Percentiles rank a stretch among this genome's conserved stretches.
Evolutionary conservation across 2,329 filamentous ascomycete genomes (phyloP).

Genomic region (Ceratocystis eucalypticola): DNA sequence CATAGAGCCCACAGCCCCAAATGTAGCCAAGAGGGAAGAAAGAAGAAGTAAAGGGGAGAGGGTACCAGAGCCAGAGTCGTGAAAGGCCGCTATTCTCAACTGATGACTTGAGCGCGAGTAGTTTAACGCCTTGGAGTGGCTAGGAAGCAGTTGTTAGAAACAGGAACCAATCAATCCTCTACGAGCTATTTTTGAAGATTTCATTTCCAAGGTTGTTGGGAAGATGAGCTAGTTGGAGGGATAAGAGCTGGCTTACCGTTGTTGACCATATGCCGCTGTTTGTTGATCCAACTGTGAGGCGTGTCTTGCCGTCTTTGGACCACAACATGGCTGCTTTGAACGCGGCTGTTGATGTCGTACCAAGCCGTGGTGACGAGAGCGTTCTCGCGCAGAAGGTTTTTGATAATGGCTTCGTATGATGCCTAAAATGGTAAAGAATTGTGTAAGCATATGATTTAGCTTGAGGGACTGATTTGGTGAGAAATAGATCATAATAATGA

Average conservation of each 20-base stretch:
- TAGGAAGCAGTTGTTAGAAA: constrained; percentile 7
- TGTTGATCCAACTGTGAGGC: constrained; percentile 72
- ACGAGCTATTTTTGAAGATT: background rate
- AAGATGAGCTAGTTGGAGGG: background rate
- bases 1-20: constrained; percentile 10
- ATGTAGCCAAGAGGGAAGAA: constrained; percentile 1
- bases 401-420: constrained; percentile 42
- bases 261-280: constrained; percentile 61
- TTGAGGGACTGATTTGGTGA: background rate
- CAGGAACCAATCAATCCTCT: background rate
- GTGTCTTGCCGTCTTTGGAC: constrained; percentile 61
- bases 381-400: constrained; percentile 64
- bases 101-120: constrained; percentile 8
- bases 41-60: constrained; percentile 5
- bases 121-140: constrained; percentile 19
- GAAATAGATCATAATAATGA: background rate
- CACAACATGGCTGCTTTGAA: constrained; percentile 74
- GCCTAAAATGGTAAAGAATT: constrained; percentile 28
- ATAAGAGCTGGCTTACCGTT: constrained; percentile 24
- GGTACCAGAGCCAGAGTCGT: constrained; percentile 2
- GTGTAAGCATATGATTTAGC: constrained; percentile 1
- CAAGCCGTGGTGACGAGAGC: constrained; percentile 68
- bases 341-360: constrained; percentile 65
- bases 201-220: too few relatives aligned
- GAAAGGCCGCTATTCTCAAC: background rate